Percentiles rank a stretch among this genome's conserved stretches.
These are phyloP conservation scores for Coemansia sp. DNA, from an alignment of 192 early-diverging fungal species.

Conservation along the genomic window DNA sequence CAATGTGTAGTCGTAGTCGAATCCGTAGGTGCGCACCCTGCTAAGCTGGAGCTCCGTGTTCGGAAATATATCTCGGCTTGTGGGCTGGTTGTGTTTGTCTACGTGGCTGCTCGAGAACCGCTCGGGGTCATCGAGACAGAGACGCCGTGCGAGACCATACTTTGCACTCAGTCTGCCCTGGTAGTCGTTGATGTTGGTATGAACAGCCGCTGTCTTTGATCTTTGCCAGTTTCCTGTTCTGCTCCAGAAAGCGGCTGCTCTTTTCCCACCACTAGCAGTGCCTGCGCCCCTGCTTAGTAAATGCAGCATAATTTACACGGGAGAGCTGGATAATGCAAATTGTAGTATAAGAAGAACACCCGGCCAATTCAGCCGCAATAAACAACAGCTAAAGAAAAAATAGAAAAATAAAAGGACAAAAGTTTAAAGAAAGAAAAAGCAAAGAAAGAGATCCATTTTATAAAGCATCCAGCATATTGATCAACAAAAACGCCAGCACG, in stretches of 20 bases:
- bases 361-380: neutral
- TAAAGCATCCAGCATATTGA: too few relatives aligned
- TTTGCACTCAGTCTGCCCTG: slow-evolving; percentile 19
- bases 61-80: slow-evolving; percentile 53
- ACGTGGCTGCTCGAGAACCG: slow-evolving; percentile 20
- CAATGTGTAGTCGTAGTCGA: slow-evolving; percentile 69
- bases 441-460: neutral
- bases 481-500: too few relatives aligned
- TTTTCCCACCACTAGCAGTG: neutral
- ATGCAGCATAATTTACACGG: neutral
- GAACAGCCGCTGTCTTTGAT: neutral
- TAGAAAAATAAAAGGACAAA: neutral
- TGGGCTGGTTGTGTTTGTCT: slow-evolving; percentile 23
- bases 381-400: neutral
- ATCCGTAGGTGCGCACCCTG: slow-evolving; percentile 59
- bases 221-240: neutral
- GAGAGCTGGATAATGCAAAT: too few relatives aligned
- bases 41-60: slow-evolving; percentile 61
- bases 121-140: slow-evolving; percentile 32
- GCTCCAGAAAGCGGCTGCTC: neutral
- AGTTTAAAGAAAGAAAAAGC: neutral
- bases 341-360: neutral
- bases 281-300: neutral
- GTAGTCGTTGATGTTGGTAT: neutral
- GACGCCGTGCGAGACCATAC: slow-evolving; percentile 22